A percentile compares a stretch with the other conserved stretches of the same genome.
Conservation (phyloP, 805 yeast species). For the Kockiozyma suomiensis region DNA sequence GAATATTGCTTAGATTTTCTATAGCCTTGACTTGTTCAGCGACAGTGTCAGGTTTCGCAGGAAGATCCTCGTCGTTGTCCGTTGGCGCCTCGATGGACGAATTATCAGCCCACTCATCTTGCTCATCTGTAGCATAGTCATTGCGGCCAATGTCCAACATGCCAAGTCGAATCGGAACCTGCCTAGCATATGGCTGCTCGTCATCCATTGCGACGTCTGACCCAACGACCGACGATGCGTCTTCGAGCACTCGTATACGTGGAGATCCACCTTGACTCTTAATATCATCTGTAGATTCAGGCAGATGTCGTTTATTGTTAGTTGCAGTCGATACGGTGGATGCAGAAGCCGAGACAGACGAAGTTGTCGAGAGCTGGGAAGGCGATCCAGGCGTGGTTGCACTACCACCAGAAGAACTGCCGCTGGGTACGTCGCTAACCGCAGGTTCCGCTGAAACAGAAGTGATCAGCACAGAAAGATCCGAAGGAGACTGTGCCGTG, state of each 20-base stretch:
- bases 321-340: neutral
- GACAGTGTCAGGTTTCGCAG: conserved; percentile 2
- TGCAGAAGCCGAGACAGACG: conserved; percentile 2
- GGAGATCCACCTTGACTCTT: conserved; percentile 24
- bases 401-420: neutral
- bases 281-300: conserved; percentile 17
- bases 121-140: neutral
- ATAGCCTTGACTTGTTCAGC: conserved; percentile 17
- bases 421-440: neutral
- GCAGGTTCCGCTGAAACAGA: neutral
- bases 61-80: neutral
- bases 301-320: conserved; percentile 16
- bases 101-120: neutral
- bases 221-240: conserved; percentile 3
- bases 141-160: neutral
- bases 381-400: conserved; percentile 10
- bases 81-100: neutral
- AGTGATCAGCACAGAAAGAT: neutral
- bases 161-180: conserved; percentile 1
- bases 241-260: conserved; percentile 21
- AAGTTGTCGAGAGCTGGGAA: conserved; percentile 4
- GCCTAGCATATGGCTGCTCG: conserved; percentile 1
- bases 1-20: neutral
- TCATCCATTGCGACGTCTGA: conserved; percentile 2
- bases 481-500: neutral